These are phyloP conservation scores for Trichosporon inkin DNA, from an alignment of 1,284 basidiomycete genomes.

Conservation along the genomic window DNA sequence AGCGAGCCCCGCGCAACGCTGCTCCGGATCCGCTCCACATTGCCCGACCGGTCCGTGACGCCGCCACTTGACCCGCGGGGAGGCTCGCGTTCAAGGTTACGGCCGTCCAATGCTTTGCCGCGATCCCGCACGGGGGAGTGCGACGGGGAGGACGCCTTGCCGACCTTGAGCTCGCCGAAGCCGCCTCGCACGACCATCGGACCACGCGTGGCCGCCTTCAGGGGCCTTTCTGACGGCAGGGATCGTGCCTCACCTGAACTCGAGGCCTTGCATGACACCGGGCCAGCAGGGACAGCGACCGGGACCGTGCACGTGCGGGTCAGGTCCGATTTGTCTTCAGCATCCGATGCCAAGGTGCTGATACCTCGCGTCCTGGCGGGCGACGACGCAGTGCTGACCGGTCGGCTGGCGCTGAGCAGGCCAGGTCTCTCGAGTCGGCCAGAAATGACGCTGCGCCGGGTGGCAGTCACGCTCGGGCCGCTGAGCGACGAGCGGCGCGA, in stretches of 20 bases:
- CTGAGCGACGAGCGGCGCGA: background rate
- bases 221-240: background rate
- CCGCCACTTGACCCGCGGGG: background rate
- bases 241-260: conserved; percentile 15
- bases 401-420: background rate
- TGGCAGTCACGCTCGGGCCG: background rate
- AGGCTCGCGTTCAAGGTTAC: background rate
- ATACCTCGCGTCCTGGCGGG: background rate
- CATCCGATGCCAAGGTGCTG: background rate
- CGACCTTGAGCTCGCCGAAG: conserved; percentile 29
- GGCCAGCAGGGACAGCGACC: background rate
- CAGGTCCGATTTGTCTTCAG: background rate
- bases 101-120: background rate
- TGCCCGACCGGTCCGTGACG: background rate
- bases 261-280: conserved; percentile 37
- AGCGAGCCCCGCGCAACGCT: background rate
- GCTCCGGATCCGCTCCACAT: background rate
- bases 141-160: conserved; percentile 21
- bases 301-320: background rate
- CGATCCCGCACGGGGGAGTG: conserved; percentile 27
- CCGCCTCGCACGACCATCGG: conserved; percentile 48
- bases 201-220: conserved; percentile 28
- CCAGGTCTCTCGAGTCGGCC: background rate
- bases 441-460: background rate
- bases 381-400: background rate